Percentiles rank a stretch among this genome's conserved stretches.
Conservation (phyloP, 495 filamentous ascomycete genomes). For the Podospora australis region DNA sequence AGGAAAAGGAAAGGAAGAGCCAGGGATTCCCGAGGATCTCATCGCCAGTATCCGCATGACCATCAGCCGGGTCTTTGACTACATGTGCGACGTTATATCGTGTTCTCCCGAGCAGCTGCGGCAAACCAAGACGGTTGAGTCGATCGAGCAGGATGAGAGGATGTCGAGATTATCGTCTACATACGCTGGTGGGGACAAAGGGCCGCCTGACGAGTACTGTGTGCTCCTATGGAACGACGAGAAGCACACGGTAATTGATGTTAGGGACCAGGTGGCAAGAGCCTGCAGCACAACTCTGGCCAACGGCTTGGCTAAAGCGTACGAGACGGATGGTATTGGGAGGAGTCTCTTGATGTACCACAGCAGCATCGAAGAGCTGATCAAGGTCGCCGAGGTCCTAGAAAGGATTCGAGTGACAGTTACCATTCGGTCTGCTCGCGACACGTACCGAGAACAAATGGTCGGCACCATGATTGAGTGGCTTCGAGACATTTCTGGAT, state of each 20-base stretch:
- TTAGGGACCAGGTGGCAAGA: conserved; percentile 78
- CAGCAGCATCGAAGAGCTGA: conserved; percentile 60
- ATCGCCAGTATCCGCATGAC: conserved; percentile 71
- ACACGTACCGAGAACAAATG: conserved; percentile 98
- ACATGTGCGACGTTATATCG: conserved; percentile 93
- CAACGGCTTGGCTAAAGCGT: conserved; percentile 68
- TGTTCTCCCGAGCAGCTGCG: conserved; percentile 94
- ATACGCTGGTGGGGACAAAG: conserved; percentile 60
- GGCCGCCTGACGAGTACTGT: conserved; percentile 61
- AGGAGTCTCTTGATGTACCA: conserved; percentile 75
- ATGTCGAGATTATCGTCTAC: conserved; percentile 65
- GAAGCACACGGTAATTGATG: conserved; percentile 93
- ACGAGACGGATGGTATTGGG: conserved; percentile 82
- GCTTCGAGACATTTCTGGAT: conserved; percentile 87
- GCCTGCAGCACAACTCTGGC: conserved; percentile 68
- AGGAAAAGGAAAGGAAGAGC: conserved; percentile 57
- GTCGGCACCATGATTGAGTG: conserved; percentile 96
- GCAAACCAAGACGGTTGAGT: conserved; percentile 71
- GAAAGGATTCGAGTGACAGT: conserved; percentile 95
- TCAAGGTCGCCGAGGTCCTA: conserved; percentile 71
- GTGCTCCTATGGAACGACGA: conserved; percentile 98
- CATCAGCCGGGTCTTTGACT: conserved; percentile 78
- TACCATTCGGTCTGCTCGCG: conserved; percentile 85
- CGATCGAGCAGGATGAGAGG: conserved; percentile 73
- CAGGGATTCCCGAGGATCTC: conserved; percentile 63